Conservation (phyloP, 495 filamentous ascomycete species). For the Trichoderma reesei region DNA sequence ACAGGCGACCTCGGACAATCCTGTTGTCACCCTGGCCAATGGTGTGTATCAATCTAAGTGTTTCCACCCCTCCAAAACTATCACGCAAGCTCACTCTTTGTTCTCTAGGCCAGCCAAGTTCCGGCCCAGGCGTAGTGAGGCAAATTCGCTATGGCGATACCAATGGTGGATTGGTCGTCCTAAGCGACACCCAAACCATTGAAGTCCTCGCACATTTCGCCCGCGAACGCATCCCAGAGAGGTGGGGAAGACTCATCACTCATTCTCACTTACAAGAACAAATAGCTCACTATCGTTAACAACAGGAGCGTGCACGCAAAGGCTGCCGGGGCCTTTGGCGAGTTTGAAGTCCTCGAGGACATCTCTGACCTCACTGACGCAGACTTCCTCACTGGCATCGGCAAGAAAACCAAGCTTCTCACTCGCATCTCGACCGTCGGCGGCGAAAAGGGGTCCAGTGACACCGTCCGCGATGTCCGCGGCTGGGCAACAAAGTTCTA, state of each 20-base stretch:
- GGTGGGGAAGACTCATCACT: background rate
- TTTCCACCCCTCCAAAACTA: background rate
- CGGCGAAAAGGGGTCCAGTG: conserved; percentile 41
- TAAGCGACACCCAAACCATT: background rate
- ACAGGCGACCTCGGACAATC: too few relatives aligned
- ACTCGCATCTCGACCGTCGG: conserved; percentile 51
- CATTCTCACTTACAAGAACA: background rate
- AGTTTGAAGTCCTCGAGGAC: background rate
- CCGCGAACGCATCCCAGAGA: background rate
- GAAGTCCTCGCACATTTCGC: background rate
- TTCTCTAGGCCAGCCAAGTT: background rate
- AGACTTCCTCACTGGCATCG: conserved; percentile 14
- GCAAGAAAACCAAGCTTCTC: conserved; percentile 46
- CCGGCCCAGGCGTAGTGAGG: background rate
- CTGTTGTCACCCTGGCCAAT: background rate
- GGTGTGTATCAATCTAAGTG: background rate
- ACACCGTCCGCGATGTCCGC: conserved; percentile 45
- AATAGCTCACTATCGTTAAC: background rate
- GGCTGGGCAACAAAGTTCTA: conserved; percentile 57
- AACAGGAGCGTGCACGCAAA: background rate
- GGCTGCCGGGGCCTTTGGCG: background rate
- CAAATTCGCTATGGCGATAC: background rate
- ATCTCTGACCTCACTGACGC: background rate
- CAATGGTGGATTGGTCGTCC: background rate
- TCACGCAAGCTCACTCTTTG: background rate